A percentile compares a stretch with the other conserved stretches of the same genome.
These are phyloP conservation scores for Ustilaginoidea virens DNA, from an alignment of 2,329 filamentous ascomycete genomes.

Conservation along the genomic window DNA sequence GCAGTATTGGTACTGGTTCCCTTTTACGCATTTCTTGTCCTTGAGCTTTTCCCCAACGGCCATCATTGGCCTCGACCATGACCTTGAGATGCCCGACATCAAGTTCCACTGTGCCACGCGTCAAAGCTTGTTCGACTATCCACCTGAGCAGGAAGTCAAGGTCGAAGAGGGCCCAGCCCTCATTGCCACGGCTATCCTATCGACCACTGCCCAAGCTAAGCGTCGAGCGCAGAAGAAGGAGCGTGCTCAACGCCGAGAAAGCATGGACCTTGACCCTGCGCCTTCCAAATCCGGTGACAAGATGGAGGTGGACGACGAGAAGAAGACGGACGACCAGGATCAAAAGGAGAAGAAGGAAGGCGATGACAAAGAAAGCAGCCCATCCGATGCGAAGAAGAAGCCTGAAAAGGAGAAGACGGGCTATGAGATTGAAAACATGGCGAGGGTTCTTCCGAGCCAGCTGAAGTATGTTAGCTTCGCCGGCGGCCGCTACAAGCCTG, in stretches of 20 bases:
- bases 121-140: conserved; percentile 94
- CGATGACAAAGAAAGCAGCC: conserved; percentile 42
- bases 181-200: conserved; percentile 89
- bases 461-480: conserved; percentile 93
- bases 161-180: conserved; percentile 83
- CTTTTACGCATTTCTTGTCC: conserved; percentile 91
- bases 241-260: conserved; percentile 73
- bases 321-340: conserved; percentile 33
- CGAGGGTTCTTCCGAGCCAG: conserved; percentile 77
- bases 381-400: conserved; percentile 65
- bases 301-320: conserved; percentile 72
- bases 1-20: conserved; percentile 99
- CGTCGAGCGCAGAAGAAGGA: conserved; percentile 90
- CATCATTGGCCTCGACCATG: conserved; percentile 86
- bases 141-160: conserved; percentile 92
- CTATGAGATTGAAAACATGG: conserved; percentile 95
- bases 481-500: conserved; percentile 78
- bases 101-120: conserved; percentile 92
- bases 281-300: conserved; percentile 54
- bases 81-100: conserved; percentile 84
- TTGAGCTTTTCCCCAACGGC: conserved; percentile 94
- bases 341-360: conserved; percentile 46
- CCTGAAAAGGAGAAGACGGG: conserved; percentile 91
- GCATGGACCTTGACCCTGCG: conserved; percentile 83
- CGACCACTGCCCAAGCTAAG: conserved; percentile 93